Evolutionary conservation across 1,284 basidiomycete species (phyloP), one percentile per base, ranked within the genome.

Genomic region (Vanrija sp.): DNA sequence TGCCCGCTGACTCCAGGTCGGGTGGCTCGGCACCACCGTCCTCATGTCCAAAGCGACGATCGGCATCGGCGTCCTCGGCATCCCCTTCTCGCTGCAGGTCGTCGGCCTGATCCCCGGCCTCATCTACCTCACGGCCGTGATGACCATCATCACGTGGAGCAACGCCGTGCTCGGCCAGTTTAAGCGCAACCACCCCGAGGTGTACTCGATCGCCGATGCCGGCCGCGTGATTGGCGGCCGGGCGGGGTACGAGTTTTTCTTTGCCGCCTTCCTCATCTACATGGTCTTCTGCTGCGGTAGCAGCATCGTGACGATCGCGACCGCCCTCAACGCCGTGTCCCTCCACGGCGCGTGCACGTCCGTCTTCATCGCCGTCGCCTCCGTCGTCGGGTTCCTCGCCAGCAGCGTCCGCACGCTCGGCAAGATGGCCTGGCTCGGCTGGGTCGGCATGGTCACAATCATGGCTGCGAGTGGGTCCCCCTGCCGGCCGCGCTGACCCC

Each of bases 281-380:
- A 57, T 57, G 56, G 31, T 53, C n/a, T 66, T 65, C 50, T 55
- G 60, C 44, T 60, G 62, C n/a, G 66, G 63, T 0, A 62, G 60
- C 1, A 64, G 59, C 2, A 54, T 67, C 10, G 60, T 71, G 4
- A 60, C 62, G 0, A 54, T 60, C 5, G 62, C 66, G 1, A 71
- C 65, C 9, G 59, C 63, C 5, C 50, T 71, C 43, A 71, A 71
- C 56, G 66, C 66, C 43, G 57, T 71, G 42, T 61, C 64, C 6
- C 27, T 49, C 6, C 69, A 71, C 51, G 68, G 57, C 10, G 64
- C 66, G 10, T 72, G 69, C 59, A 72, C 69, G 4, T 65, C 62
- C 47, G 65, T 66, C n/a, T 69, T 70, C 39, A 61, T 64, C 23
- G 62, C 59, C 37, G 64, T 69, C 10, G 46, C 65, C 9, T 51